phyloP scores from a whole-genome alignment of 768 basidiomycete genomes.

The Brasilioporus rufonigricans region DNA sequence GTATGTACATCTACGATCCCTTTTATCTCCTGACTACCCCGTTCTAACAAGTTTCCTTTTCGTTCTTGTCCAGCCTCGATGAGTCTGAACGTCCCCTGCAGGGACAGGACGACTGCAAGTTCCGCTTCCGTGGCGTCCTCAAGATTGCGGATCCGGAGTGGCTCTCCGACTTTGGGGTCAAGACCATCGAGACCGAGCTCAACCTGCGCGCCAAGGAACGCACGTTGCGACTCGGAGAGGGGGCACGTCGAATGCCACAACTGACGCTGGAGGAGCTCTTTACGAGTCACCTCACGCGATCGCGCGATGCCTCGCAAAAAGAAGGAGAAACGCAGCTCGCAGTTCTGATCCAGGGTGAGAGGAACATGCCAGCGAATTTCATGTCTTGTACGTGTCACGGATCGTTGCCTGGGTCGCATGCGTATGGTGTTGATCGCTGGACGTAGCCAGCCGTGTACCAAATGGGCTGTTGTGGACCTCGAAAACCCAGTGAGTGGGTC shows the following conservation, averaged over 20 bases:
- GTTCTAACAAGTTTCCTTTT: neutral
- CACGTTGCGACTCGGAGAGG: slow-evolving; percentile 16
- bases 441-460: slow-evolving; percentile 28
- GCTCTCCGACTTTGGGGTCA: slow-evolving; percentile 47
- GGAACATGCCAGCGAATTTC: slow-evolving; percentile 39
- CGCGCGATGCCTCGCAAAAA: slow-evolving; percentile 11
- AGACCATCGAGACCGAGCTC: slow-evolving; percentile 44
- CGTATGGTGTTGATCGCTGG: neutral
- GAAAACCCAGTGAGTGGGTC: slow-evolving; percentile 26
- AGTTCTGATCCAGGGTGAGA: slow-evolving; percentile 43
- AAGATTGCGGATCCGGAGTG: slow-evolving; percentile 44
- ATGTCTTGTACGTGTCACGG: slow-evolving; percentile 34
- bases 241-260: slow-evolving; percentile 16
- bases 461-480: slow-evolving; percentile 33
- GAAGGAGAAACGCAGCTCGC: slow-evolving; percentile 29
- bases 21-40: neutral
- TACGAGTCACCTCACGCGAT: slow-evolving; percentile 12
- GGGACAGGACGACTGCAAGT: slow-evolving; percentile 30
- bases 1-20: slow-evolving; percentile 22
- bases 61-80: slow-evolving; percentile 40
- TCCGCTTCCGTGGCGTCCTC: slow-evolving; percentile 53
- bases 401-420: neutral
- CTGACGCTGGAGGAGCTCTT: slow-evolving; percentile 40
- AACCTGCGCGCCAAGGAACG: slow-evolving; percentile 36
- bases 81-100: slow-evolving; percentile 41